Conservation (phyloP, 2,329 filamentous ascomycete species). For the Stagonosporopsis chrysanthemi region DNA sequence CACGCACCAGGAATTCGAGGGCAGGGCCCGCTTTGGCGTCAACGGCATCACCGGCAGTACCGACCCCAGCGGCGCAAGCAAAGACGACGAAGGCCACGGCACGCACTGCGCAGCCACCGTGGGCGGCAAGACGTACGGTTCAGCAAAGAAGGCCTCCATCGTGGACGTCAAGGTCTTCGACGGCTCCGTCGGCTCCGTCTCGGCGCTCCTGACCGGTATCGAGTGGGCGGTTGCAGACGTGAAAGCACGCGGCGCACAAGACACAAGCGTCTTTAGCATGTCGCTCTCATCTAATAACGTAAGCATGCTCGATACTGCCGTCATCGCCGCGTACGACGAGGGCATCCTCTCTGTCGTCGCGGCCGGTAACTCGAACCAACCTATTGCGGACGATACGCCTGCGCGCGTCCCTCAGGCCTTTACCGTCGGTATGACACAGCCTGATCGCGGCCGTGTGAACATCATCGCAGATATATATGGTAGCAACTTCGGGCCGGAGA, state of each 20-base stretch:
- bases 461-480: background rate
- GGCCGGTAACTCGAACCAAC: conserved; percentile 42
- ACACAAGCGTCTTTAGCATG: conserved; percentile 1
- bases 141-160: conserved; percentile 21
- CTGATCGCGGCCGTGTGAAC: conserved; percentile 35
- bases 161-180: conserved; percentile 33
- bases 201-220: conserved; percentile 20
- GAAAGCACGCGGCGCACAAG: background rate
- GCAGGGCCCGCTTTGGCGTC: conserved; percentile 20
- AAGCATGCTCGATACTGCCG: conserved; percentile 18
- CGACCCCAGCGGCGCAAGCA: conserved; percentile 8
- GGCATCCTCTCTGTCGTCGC: conserved; percentile 47
- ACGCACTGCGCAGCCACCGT: conserved; percentile 22
- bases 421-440: conserved; percentile 46
- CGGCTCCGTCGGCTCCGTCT: background rate
- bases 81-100: conserved; percentile 19
- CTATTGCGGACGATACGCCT: conserved; percentile 39
- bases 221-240: conserved; percentile 29
- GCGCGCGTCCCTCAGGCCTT: conserved; percentile 40
- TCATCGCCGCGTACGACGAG: conserved; percentile 37
- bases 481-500: conserved; percentile 40
- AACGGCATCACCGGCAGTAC: conserved; percentile 11
- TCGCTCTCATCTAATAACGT: background rate
- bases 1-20: conserved; percentile 52
- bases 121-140: conserved; percentile 20